These are phyloP conservation scores for Teunomyces pallodes DNA, from an alignment of 805 yeast genomes.

Conservation along the genomic window DNA sequence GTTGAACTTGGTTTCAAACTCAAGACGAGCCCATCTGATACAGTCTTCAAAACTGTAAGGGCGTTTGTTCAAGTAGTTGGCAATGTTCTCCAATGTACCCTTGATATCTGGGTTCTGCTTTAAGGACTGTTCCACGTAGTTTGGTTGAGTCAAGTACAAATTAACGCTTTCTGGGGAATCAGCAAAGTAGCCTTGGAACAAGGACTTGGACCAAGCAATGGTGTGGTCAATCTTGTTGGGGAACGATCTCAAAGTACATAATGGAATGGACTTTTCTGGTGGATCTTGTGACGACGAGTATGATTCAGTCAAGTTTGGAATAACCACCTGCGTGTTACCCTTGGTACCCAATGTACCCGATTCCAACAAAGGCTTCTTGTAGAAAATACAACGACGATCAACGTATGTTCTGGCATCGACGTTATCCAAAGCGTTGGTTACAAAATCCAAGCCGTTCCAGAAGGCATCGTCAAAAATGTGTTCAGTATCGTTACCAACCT, in stretches of 20 bases:
- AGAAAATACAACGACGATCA: constrained; percentile 94
- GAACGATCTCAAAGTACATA: constrained; percentile 95
- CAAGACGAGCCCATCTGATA: constrained; percentile 89
- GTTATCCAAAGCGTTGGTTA: constrained; percentile 95
- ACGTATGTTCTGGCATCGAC: constrained; percentile 98
- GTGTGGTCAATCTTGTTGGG: constrained; percentile 98
- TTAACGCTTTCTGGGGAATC: constrained; percentile 95
- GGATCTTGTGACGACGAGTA: constrained; percentile 97
- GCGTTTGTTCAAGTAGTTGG: constrained; percentile 70
- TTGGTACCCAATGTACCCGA: constrained; percentile 98
- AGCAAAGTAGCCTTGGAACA: constrained; percentile 87
- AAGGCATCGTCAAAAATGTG: constrained; percentile 77
- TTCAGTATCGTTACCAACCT: constrained; percentile 93
- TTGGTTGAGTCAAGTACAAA: constrained; percentile 84
- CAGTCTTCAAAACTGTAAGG: constrained; percentile 93
- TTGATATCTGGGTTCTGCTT: constrained; percentile 92
- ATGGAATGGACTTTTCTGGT: constrained; percentile 95
- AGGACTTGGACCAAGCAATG: constrained; percentile 97
- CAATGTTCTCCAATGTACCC: constrained; percentile 77
- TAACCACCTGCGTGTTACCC: constrained; percentile 95
- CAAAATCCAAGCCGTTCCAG: constrained; percentile 83
- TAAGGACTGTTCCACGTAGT: constrained; percentile 85
- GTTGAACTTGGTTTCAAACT: constrained; percentile 81
- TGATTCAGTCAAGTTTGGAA: constrained; percentile 91
- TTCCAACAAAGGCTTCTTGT: constrained; percentile 85